Evolutionary conservation across 371 early-diverging fungal species (phyloP), one percentile per base, ranked within the genome.

Genomic region (Saksenaea vasiformis): DNA sequence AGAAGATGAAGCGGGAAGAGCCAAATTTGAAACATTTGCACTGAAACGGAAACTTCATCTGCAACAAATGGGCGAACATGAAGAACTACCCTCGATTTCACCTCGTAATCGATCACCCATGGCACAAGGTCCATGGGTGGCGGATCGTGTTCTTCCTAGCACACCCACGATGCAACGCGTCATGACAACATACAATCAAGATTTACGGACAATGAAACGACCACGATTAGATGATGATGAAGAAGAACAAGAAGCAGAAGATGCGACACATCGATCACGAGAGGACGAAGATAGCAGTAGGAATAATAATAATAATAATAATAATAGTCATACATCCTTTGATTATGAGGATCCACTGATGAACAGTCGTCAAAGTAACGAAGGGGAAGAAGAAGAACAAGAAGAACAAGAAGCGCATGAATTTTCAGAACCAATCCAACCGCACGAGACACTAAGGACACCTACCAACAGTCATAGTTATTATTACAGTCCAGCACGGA

Each of bases 11-110:
- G 31, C 3, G 9, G 65, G 43, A 19, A 28, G 59, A 27, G 65
- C 34, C 1, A 39, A 57, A 7, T 63, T 63, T 34, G 63, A 63
- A 47, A 27, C 27, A 34, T 63, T 63, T 44, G 56, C 56, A 47
- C 22, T n/a, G 28, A 39, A 43, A 34, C 56, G 63, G 27, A 26
- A 47, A 47, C 11, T 43, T 43, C 31, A 35, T 7, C 31, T 56
- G 17, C 57, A 47, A n/a, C 47, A 63, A 2, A 63, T 63, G 63
- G 56, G 35, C 43, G 15, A n/a, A 19, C 57, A 57, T 31, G 47
- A 39, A 10, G 63, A 63, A 27, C 43, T 63, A 14, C 63, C 56
- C 1, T 24, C 54, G 10, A 27, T 63, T 31, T 26, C 47, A 55
- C 54, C 34, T 5, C 5, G 27, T 31, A 43, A 38, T n/a, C 53